Base-by-base conservation (phyloP, 768 basidiomycete genomes). In the Rhodosporidiobolus odoratus region DNA sequence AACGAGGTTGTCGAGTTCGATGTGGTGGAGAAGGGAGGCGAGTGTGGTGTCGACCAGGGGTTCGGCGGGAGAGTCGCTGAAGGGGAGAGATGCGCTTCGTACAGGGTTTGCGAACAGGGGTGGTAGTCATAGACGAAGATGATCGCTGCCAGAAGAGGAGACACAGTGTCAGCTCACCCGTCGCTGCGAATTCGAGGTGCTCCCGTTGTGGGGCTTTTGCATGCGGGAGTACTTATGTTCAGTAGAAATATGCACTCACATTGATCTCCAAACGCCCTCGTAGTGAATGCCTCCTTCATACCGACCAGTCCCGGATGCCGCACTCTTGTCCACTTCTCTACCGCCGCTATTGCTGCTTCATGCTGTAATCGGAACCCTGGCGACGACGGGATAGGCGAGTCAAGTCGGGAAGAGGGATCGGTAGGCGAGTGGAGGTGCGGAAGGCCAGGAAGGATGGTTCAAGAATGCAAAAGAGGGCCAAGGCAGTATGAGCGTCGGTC, bases 211-310 rank as follows among this genome's bases (percentile, higher is more conserved):
- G 13, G 43, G 13, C 43, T 45, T 23, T 12, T 23, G 13, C 13
- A 45, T 12, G 23, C 43, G 43, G 13, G 50, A 27, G 21, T 45
- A 30, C 10, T 13, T 53, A 50, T 19, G 30, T 0, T 19, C 13
- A 38, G 25, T 25, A n/a, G 61, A 7, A 19, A 62, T 38, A 19
- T 21, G 15, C 13, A n/a, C 88, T 60, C 76, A 95, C 94, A 98
- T 75, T 88, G 88, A 78, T 98, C 96, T 64, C 87, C 86, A 79
- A 99, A 99, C 1, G 90, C 86, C 37, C 88, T 85, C 0, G 95
- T 95, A 0, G 96, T 98, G 81, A 99, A 97, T 0, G 95, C 96
- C 78, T 98, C 96, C 58, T 86, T 84, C 30, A 98, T 82, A 15
- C 85, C 80, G 23, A 95, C 86, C 69, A 99, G 88, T 72, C 85